Evolutionary conservation across 2,329 filamentous ascomycete species (phyloP), one percentile per base, ranked within the genome.

Genomic region (Orbilia quercus): DNA sequence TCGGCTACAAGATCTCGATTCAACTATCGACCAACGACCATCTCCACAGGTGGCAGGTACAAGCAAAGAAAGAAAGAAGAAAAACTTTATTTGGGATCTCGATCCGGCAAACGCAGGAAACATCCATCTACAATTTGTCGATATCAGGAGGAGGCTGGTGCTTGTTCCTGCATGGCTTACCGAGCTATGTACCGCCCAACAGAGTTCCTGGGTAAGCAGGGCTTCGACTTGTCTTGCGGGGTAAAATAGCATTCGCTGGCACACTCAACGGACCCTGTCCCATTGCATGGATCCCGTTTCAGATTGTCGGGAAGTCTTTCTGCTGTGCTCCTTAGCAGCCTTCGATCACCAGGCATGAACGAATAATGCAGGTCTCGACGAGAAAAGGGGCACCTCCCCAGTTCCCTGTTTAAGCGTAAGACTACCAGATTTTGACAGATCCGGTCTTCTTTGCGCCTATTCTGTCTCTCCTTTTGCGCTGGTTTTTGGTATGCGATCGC

Each of bases 141-240:
- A 40, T 40, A 40, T 14, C 36, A 40, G 36, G 47, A 53, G 47
- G 59, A 63, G 59, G 59, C 48, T 63, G 45, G 59, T 63, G 48
- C 50, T 64, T 25, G 59, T 54, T 62, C 57, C 57, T 62, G 57
- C 57, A 62, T 50, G n/a, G 57, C 23, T 38, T 51, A 40, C 57
- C 57, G 57, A 51, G 40, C 57, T 48, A n/a, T n/a, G n/a, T n/a
- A 28, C 58, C 58, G 58, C 58, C 40, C 28, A 36, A 18, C 51
- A 40, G 45, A 42, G 42, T 57, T 57, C 38, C 53, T 57, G 53
- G 53, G 36, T 51, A 53, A 48, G 45, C 63, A 36, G 45, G 62
- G 51, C 58, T 54, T 54, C 50, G 31, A 38, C 36, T 48, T 66
- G 62, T 59, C 63, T 67, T 58, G 63, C 63, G 63, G 63, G 63